Evolutionary conservation across 345 rosid genomes (phyloP).

Genomic region (Lagerstroemia speciosa): DNA sequence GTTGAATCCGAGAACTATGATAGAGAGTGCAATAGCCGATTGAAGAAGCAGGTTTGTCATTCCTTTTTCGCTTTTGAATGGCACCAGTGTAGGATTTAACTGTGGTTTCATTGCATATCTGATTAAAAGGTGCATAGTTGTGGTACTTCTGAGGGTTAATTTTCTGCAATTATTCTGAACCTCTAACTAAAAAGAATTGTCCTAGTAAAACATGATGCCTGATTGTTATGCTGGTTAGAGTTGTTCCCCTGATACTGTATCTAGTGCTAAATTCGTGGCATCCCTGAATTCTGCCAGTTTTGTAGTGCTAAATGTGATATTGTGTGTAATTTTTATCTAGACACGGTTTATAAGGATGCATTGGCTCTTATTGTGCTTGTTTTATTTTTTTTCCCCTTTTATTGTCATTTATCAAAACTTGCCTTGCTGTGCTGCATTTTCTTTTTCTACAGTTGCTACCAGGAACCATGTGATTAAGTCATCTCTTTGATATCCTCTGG

Average conservation of each 20-base stretch:
- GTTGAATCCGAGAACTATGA: slow-evolving; percentile 46
- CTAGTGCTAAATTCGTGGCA: not conserved
- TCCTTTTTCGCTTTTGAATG: not conserved
- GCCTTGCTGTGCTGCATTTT: too few relatives aligned
- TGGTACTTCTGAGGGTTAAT: not conserved
- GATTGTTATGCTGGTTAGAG: not conserved
- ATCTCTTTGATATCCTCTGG: slow-evolving; percentile 22
- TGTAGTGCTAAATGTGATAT: not conserved
- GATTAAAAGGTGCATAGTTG: not conserved
- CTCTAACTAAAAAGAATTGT: not conserved
- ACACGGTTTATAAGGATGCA: slow-evolving; percentile 13
- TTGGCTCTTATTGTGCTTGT: not conserved
- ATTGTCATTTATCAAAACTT: too few relatives aligned
- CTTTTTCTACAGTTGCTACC: too few relatives aligned
- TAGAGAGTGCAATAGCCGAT: slow-evolving; percentile 18
- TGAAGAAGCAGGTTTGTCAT: slow-evolving; percentile 57
- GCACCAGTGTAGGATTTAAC: not conserved
- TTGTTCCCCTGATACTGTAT: not conserved
- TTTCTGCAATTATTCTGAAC: not conserved
- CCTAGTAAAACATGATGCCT: not conserved
- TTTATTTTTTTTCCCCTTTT: not conserved
- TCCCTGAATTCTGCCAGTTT: not conserved
- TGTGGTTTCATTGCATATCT: not conserved
- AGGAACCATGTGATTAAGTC: not conserved
- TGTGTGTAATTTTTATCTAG: slow-evolving; percentile 24